Conservation (phyloP, 2,329 filamentous ascomycete species). For the Cladosporium oxysporum region DNA sequence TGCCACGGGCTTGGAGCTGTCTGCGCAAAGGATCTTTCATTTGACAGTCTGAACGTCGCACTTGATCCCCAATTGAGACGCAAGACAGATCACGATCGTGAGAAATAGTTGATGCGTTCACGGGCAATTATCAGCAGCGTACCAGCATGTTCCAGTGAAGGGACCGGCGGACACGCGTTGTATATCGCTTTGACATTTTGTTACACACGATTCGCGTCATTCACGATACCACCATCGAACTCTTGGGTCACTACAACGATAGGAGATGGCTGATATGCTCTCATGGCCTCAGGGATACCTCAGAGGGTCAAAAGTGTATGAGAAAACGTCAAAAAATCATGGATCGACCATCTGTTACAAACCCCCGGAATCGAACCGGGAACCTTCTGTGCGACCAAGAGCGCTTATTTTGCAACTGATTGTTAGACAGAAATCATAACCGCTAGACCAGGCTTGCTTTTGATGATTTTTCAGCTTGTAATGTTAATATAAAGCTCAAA, state of each 20-base stretch:
- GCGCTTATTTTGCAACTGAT: neutral
- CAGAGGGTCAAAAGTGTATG: no score
- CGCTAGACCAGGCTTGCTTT: no score
- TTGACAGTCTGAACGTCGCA: neutral
- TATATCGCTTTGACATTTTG: no score
- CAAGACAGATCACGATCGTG: no score
- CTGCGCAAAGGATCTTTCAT: neutral
- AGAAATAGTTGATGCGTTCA: neutral
- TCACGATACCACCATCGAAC: neutral
- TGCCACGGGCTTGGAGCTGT: neutral
- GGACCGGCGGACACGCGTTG: no score
- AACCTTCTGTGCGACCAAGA: constrained; percentile 7
- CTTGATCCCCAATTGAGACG: neutral
- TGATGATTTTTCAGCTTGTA: no score
- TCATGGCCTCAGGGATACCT: neutral
- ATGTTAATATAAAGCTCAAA: no score
- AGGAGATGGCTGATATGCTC: no score
- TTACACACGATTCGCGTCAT: neutral
- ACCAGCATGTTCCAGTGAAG: neutral
- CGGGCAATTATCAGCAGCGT: neutral
- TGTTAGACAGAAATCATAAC: constrained; percentile 13
- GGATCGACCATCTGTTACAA: constrained; percentile 1
- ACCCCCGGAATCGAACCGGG: constrained; percentile 12
- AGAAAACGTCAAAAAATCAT: neutral
- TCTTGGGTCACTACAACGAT: no score